Conservation (phyloP, 805 yeast genomes). For the Lipomyces starkeyi region DNA sequence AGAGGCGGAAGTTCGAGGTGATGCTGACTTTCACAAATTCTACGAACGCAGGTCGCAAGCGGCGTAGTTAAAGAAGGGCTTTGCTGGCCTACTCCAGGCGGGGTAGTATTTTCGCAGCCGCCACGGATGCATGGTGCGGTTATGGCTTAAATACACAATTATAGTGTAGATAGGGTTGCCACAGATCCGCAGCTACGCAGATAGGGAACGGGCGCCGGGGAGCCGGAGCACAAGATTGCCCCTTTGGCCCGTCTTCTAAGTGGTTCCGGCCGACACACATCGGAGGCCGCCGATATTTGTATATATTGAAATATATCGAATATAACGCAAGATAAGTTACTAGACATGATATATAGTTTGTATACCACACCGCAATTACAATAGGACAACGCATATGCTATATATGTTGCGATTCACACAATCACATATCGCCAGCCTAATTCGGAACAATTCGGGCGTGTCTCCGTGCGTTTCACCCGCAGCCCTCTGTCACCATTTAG, state of each 20-base stretch:
- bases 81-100: not conserved
- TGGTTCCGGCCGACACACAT: not conserved
- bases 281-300: not conserved
- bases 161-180: not conserved
- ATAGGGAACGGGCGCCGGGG: not conserved
- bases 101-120: not conserved
- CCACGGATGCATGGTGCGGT: not conserved
- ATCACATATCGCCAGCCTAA: not conserved
- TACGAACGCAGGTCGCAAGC: not conserved
- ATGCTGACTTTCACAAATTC: not conserved
- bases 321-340: not conserved
- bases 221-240: not conserved
- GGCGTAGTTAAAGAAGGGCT: not conserved
- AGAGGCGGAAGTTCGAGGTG: conserved; percentile 3
- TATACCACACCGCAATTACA: not conserved
- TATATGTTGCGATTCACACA: not conserved
- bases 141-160: not conserved
- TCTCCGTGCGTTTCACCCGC: not conserved
- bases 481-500: not conserved
- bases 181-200: not conserved
- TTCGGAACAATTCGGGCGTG: not conserved
- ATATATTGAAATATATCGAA: too few species aligned
- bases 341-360: too few species aligned
- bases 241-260: not conserved
- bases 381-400: not conserved